These are phyloP conservation scores for Phytophthora constricta DNA, from an alignment of 352 stramenopile species.

Conservation along the genomic window DNA sequence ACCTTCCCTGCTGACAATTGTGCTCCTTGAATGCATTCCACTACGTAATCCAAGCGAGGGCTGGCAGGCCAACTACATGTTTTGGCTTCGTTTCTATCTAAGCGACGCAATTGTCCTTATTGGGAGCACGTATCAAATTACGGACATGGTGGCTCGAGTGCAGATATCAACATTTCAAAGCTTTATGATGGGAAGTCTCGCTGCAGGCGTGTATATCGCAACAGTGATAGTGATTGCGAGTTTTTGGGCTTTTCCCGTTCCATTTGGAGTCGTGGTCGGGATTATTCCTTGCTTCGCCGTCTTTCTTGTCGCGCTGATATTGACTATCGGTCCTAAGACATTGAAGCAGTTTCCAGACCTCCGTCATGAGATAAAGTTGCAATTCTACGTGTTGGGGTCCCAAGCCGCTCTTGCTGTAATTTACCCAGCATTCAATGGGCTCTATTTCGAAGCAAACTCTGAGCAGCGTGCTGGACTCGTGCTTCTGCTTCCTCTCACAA, in stretches of 20 bases:
- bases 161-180: conserved; percentile 9
- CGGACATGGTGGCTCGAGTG: conserved; percentile 14
- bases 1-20: conserved; percentile 5
- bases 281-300: conserved; percentile 16
- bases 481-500: conserved; percentile 21
- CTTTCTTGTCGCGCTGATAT: conserved; percentile 14
- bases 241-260: conserved; percentile 45
- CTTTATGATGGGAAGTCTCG: conserved; percentile 4
- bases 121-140: conserved; percentile 9
- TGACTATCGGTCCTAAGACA: conserved; percentile 13
- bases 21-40: conserved; percentile 23
- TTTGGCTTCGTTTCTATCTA: conserved; percentile 31
- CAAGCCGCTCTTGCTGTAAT: conserved; percentile 21
- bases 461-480: conserved; percentile 15
- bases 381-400: conserved; percentile 18
- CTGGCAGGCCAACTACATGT: conserved; percentile 33
- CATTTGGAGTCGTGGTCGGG: conserved; percentile 36
- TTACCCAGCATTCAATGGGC: conserved; percentile 25
- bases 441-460: conserved; percentile 8
- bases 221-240: conserved; percentile 24
- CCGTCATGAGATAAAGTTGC: conserved; percentile 4
- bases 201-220: conserved; percentile 17
- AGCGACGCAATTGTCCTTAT: conserved; percentile 9
- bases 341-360: conserved; percentile 13
- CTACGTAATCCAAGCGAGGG: conserved; percentile 12